These are phyloP conservation scores for Metschnikowia drakensbergensis DNA, from an alignment of 805 yeast species.

Conservation along the genomic window DNA sequence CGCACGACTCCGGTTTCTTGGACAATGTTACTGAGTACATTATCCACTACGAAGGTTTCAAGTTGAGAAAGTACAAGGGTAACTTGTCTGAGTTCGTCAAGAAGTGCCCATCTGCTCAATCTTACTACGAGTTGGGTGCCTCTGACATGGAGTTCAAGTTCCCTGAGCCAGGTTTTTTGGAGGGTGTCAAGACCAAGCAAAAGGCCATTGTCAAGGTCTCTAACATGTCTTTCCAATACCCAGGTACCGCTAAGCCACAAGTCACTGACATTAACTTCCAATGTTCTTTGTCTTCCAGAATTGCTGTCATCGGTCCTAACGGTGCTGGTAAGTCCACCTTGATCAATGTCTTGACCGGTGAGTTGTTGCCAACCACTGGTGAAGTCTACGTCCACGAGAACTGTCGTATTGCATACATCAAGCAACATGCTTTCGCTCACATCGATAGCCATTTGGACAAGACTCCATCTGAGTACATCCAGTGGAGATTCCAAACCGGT, in stretches of 20 bases:
- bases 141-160: conserved; percentile 93
- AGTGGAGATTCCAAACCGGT: conserved; percentile 99
- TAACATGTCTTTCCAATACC: conserved; percentile 98
- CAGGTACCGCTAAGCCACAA: conserved; percentile 98
- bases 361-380: conserved; percentile 96
- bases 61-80: conserved; percentile 99
- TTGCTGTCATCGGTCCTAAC: conserved; percentile 99
- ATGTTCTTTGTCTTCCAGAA: conserved; percentile 98
- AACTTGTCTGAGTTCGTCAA: conserved; percentile 97
- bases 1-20: conserved; percentile 99
- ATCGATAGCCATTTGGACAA: conserved; percentile 97
- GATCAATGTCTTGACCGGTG: conserved; percentile 99
- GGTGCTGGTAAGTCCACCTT: conserved; percentile 99
- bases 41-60: conserved; percentile 99
- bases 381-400: conserved; percentile 99
- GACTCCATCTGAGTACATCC: conserved; percentile 99
- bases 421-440: conserved; percentile 99
- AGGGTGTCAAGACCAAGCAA: conserved; percentile 99
- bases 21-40: conserved; percentile 97
- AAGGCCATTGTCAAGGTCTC: conserved; percentile 98
- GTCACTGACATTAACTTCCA: conserved; percentile 89
- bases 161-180: conserved; percentile 99
- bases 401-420: conserved; percentile 99
- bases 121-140: conserved; percentile 98
- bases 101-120: conserved; percentile 98